Evolutionary conservation across 1,139 yeast species (phyloP).

Genomic region (Kodamaea sp.): DNA sequence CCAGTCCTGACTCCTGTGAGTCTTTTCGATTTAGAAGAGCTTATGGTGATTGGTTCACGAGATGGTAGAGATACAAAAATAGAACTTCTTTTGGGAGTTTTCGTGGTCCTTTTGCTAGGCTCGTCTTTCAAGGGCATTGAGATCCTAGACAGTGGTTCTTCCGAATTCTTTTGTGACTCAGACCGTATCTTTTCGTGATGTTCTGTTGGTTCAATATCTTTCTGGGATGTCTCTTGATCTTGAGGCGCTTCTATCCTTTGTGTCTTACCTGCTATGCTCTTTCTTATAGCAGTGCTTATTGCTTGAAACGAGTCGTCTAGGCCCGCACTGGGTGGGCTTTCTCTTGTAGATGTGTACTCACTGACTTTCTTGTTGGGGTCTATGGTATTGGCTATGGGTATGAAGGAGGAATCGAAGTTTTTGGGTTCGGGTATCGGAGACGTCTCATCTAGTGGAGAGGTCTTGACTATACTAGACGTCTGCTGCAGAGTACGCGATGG

Average conservation of each 20-base stretch:
- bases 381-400: conserved; percentile 20
- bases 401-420: conserved; percentile 21
- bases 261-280: conserved; percentile 39
- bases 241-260: background rate
- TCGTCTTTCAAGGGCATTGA: conserved; percentile 1
- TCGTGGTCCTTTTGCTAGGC: conserved; percentile 8
- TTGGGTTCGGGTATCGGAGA: conserved; percentile 6
- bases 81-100: conserved; percentile 37
- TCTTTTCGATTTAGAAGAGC: conserved; percentile 9
- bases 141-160: background rate
- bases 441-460: too few species aligned
- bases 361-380: conserved; percentile 11
- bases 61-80: conserved; percentile 43
- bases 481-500: too few species aligned
- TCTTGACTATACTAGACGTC: too few species aligned
- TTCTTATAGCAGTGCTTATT: conserved; percentile 40
- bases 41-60: conserved; percentile 37
- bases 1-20: conserved; percentile 9
- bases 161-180: background rate
- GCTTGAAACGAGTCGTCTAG: conserved; percentile 32
- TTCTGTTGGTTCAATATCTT: background rate
- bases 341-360: conserved; percentile 1
- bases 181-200: background rate
- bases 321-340: conserved; percentile 7
- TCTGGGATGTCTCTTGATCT: too few species aligned